Base-by-base conservation (phyloP, 164 flowering plant genomes). In the Akebia trifoliata region DNA sequence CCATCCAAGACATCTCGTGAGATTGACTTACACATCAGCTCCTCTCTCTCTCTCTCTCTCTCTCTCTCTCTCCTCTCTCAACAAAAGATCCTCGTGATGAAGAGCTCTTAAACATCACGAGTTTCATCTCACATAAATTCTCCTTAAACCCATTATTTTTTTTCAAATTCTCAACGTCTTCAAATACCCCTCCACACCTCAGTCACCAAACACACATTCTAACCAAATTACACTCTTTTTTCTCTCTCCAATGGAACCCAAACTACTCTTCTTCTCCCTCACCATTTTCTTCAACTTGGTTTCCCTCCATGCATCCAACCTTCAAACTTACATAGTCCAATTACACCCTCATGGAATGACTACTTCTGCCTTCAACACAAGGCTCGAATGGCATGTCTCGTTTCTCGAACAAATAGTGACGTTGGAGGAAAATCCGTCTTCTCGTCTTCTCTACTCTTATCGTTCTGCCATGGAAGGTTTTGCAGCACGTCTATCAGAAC, bases 61-160 rank as follows among this genome's bases (percentile, higher is more conserved):
- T 48, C 60, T 55, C n/a, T n/a, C n/a, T n/a, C n/a, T n/a, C n/a
- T n/a, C n/a, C 72, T 28, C 67, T 59, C 64, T 30, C 43, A 65
- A 70, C 77, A 78, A 79, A 76, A 45, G 75, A 77, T 72, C 70
- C 91, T 76, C 95, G 95, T 87, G 95, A 84, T 60, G 81, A 80
- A 58, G 62, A 64, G 90, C 85, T 70, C 85, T 71, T 63, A 54
- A 30, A 61, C 59, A 66, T 84, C 95, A 87, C 90, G 84, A 81
- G 90, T 77, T 76, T 81, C 75, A 48, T 63, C 69, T 60, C 50
- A 11, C 20, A 59, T 63, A 55, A 59, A 43, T 58, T 63, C 56
- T 25, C 50, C 45, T 50, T 25, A 51, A 28, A 15, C 47, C 54
- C 61, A 45, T 8, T 21, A 45, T 10, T 15, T 35, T n/a, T 11